Evolutionary conservation across 2,329 filamentous ascomycete species (phyloP).

Genomic region (Grosmannia huntii): DNA sequence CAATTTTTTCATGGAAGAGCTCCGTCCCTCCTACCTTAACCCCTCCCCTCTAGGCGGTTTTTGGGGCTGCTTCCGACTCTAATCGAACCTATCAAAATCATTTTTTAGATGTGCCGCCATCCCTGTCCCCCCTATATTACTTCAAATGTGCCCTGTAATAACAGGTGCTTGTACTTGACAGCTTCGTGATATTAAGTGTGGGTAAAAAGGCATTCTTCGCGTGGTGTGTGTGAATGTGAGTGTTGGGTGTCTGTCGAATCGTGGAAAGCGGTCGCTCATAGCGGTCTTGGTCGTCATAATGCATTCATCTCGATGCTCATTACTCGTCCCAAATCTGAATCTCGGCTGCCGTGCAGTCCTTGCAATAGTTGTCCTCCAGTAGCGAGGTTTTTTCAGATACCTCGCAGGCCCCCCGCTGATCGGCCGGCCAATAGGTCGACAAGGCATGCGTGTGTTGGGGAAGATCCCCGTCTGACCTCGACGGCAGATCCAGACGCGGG

Average conservation of each 20-base stretch:
- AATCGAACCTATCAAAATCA: not conserved
- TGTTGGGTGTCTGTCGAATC: no score
- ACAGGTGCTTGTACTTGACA: no score
- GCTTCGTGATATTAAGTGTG: no score
- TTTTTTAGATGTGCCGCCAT: no score
- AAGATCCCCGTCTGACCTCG: slow-evolving; percentile 7
- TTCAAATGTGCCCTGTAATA: no score
- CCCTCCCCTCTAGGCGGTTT: not conserved
- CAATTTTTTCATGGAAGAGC: not conserved
- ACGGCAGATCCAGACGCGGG: slow-evolving; percentile 27
- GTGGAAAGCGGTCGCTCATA: not conserved
- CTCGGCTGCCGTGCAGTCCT: not conserved
- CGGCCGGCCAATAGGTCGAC: not conserved
- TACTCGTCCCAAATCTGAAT: not conserved
- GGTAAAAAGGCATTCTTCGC: no score
- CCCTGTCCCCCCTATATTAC: no score
- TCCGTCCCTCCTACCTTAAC: not conserved
- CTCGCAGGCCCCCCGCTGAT: not conserved
- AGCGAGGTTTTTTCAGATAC: slow-evolving; percentile 8
- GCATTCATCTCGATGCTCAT: not conserved
- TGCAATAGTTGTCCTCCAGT: not conserved
- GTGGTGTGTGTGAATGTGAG: no score
- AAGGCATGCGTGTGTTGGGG: slow-evolving; percentile 2
- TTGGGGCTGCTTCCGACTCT: not conserved
- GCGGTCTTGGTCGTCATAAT: not conserved